Conservation (phyloP, 139 green algal genomes). For the Edaphochlamys debaryana region DNA sequence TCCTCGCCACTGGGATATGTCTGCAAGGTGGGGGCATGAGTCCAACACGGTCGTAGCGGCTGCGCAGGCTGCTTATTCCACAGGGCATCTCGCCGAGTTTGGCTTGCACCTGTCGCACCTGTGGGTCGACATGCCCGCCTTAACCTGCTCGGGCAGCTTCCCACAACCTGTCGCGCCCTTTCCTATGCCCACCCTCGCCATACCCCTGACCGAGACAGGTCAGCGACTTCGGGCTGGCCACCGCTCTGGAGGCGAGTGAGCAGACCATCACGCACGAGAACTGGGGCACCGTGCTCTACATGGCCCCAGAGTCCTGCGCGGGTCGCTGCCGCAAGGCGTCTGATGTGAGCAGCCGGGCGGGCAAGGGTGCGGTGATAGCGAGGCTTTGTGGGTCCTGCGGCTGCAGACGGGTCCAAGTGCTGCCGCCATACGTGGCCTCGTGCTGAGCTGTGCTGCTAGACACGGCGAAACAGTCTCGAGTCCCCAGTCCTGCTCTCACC, state of each 20-base stretch:
- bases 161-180: too few species aligned
- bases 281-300: conserved; percentile 36
- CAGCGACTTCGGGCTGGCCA: conserved; percentile 35
- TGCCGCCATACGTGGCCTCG: too few species aligned
- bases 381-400: background rate
- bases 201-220: background rate
- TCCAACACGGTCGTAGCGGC: too few species aligned
- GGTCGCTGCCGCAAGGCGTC: conserved; percentile 29
- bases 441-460: too few species aligned
- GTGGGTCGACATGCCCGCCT: too few species aligned
- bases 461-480: too few species aligned
- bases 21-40: conserved; percentile 1
- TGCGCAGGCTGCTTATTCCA: too few species aligned
- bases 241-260: conserved; percentile 9
- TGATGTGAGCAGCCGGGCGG: background rate
- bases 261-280: conserved; percentile 43
- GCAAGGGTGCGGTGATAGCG: background rate
- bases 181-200: too few species aligned
- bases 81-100: too few species aligned
- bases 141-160: too few species aligned
- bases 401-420: background rate
- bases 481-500: too few species aligned
- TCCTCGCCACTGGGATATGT: conserved; percentile 19
- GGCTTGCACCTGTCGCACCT: too few species aligned
- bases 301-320: conserved; percentile 30